Conservation (phyloP, 345 rosid species). For the Aethionema arabicum region DNA sequence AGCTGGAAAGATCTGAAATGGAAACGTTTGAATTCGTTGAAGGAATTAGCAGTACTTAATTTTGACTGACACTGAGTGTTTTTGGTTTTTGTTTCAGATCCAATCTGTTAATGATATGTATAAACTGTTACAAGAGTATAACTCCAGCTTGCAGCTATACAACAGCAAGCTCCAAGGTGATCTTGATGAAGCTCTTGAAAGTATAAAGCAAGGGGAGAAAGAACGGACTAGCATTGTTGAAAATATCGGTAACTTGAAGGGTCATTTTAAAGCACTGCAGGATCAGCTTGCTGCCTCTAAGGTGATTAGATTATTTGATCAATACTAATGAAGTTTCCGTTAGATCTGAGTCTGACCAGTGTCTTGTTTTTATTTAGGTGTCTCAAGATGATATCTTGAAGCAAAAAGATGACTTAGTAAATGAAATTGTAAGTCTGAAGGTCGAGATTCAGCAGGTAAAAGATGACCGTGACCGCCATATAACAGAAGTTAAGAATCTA, state of each 20-base stretch:
- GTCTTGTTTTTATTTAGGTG: constrained; percentile 45
- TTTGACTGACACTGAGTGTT: constrained; percentile 20
- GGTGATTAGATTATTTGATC: constrained; percentile 50
- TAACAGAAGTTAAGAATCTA: constrained; percentile 50
- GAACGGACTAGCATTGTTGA: constrained; percentile 79
- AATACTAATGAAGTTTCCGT: constrained; percentile 18
- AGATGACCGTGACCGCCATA: constrained; percentile 69
- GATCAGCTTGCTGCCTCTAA: constrained; percentile 72
- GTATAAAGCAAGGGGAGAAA: constrained; percentile 74
- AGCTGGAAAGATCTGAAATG: not conserved
- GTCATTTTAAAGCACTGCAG: constrained; percentile 67
- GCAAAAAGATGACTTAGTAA: constrained; percentile 71
- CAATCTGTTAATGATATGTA: constrained; percentile 89
- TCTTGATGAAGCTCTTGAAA: constrained; percentile 76
- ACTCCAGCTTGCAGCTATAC: constrained; percentile 87
- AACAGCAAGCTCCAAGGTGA: constrained; percentile 91
- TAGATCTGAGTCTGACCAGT: constrained; percentile 10
- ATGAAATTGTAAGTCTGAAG: constrained; percentile 63
- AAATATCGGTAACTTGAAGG: constrained; percentile 69
- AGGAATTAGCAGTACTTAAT: not conserved
- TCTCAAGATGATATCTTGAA: constrained; percentile 70
- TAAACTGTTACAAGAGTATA: constrained; percentile 91
- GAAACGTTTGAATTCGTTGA: not conserved
- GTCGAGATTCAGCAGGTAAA: constrained; percentile 63
- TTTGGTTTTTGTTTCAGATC: constrained; percentile 53